Conservation (phyloP, 495 filamentous ascomycete genomes). For the Terfezia claveryi region DNA sequence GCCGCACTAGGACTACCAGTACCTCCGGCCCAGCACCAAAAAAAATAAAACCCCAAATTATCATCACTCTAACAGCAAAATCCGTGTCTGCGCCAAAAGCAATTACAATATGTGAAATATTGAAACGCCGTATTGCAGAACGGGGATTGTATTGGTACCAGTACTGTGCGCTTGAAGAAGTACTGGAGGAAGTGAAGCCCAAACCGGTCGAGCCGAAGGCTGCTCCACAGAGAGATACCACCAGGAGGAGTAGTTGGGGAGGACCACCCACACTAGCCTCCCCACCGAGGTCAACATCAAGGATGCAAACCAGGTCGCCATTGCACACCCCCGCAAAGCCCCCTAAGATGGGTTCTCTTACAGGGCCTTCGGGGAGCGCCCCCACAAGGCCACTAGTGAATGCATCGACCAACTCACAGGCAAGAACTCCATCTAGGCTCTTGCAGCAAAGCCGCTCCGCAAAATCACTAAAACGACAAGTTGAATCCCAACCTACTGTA, state of each 20-base stretch:
- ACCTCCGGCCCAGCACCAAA: background rate
- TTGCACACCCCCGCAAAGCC: no score
- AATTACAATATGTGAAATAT: slow-evolving; percentile 41
- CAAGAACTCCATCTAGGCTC: no score
- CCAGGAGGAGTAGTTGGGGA: slow-evolving; percentile 18
- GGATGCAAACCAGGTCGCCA: no score
- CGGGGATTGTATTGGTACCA: slow-evolving; percentile 35
- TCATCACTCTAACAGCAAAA: slow-evolving; percentile 27
- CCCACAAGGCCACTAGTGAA: no score
- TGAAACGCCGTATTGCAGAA: slow-evolving; percentile 35
- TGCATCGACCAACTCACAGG: no score
- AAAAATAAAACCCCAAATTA: slow-evolving; percentile 6
- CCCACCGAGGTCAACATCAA: no score
- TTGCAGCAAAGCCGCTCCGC: no score
- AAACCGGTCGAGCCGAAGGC: background rate
- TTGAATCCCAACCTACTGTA: no score
- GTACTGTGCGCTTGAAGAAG: slow-evolving; percentile 30
- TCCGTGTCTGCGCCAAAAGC: slow-evolving; percentile 32
- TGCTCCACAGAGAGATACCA: slow-evolving; percentile 3
- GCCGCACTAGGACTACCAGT: slow-evolving; percentile 6
- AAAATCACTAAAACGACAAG: no score
- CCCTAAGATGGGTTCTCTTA: no score
- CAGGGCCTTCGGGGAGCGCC: no score
- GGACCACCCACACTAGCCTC: slow-evolving; percentile 1
- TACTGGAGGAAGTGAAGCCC: slow-evolving; percentile 14